phyloP scores from a whole-genome alignment of 306 rosid species.

The Rosa chinensis region DNA sequence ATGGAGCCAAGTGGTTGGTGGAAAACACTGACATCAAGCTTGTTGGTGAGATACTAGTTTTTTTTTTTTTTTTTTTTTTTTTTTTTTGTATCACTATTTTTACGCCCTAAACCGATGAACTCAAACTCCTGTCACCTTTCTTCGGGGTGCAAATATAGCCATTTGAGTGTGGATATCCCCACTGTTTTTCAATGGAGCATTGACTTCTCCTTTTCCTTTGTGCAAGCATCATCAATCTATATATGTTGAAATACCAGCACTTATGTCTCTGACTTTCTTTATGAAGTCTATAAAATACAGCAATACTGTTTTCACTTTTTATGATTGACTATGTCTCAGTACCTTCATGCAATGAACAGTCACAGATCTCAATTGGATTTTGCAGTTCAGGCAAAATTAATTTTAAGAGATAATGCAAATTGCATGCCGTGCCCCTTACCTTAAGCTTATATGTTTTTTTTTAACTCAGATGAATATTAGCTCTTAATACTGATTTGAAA shows the following conservation, averaged over 20 bases:
- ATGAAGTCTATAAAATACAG: not conserved
- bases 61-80: not conserved
- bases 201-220: not conserved
- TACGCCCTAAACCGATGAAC: not conserved
- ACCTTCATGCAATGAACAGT: not conserved
- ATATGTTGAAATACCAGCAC: not conserved
- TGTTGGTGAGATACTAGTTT: slow-evolving; percentile 40
- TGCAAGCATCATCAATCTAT: not conserved
- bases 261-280: not conserved
- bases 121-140: not conserved
- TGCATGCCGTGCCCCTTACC: not conserved
- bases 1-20: slow-evolving; percentile 92
- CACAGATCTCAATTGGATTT: not conserved
- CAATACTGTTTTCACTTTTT: not conserved
- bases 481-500: not conserved
- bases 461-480: not conserved
- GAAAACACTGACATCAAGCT: slow-evolving; percentile 90
- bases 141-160: too few relatives aligned
- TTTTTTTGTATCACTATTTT: not conserved
- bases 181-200: not conserved
- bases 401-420: not conserved
- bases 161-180: not conserved
- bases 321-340: not conserved
- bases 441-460: too few relatives aligned
- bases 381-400: not conserved